Percentiles rank a stretch among this genome's conserved stretches.
phyloP scores from a whole-genome alignment of 495 filamentous ascomycete species.

The Penicillium bialowiezense region DNA sequence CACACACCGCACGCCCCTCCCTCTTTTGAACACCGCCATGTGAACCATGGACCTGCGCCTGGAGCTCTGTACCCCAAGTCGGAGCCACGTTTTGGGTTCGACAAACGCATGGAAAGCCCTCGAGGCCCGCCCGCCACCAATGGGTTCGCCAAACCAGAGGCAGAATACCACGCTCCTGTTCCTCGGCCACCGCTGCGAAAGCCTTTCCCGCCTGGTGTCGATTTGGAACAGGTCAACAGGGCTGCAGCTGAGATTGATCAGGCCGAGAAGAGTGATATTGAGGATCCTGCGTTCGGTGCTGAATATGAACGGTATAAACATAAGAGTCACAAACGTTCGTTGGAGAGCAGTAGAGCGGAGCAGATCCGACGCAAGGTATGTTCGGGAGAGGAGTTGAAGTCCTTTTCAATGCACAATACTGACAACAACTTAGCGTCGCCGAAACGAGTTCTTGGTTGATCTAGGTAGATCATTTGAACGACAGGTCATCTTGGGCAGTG shows the following conservation, averaged over 20 bases:
- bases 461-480: conserved; percentile 52
- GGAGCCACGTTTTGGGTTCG: conserved; percentile 27
- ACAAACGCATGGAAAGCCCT: conserved; percentile 15
- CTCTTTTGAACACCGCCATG: conserved; percentile 8
- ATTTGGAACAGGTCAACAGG: conserved; percentile 66
- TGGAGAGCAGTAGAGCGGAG: conserved; percentile 57
- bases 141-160: conserved; percentile 11
- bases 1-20: conserved; percentile 17
- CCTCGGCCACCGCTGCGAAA: conserved; percentile 16
- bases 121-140: conserved; percentile 16
- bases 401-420: conserved; percentile 4
- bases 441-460: conserved; percentile 46
- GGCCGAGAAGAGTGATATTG: conserved; percentile 63
- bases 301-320: conserved; percentile 53
- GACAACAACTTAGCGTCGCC: conserved; percentile 49
- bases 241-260: conserved; percentile 64
- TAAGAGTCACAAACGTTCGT: conserved; percentile 57
- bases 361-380: conserved; percentile 55
- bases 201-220: conserved; percentile 32
- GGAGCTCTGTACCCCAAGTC: conserved; percentile 24
- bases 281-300: conserved; percentile 59
- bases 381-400: conserved; percentile 11
- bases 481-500: conserved; percentile 51
- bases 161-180: background rate
- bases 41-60: conserved; percentile 27